Conservation (phyloP, 2,329 filamentous ascomycete genomes). For the Trichophyton mentagrophytes region DNA sequence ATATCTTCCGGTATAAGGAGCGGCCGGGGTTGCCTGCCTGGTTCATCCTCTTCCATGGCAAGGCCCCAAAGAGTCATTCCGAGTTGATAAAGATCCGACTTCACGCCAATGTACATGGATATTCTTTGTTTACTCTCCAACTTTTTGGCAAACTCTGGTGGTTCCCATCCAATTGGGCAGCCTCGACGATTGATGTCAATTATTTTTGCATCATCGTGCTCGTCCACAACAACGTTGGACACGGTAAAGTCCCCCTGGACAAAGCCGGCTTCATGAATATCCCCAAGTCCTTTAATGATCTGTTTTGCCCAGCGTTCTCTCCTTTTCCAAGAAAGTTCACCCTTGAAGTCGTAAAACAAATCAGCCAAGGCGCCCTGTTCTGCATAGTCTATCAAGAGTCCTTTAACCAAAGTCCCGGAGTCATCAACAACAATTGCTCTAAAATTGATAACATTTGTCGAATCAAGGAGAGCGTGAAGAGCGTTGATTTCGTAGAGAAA, state of each 20-base stretch:
- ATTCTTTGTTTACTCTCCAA: constrained; percentile 83
- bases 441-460: constrained; percentile 68
- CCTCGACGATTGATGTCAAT: constrained; percentile 96
- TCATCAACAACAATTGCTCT: constrained; percentile 83
- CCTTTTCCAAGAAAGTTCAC: constrained; percentile 52
- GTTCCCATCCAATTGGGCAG: constrained; percentile 97
- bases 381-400: constrained; percentile 77
- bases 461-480: constrained; percentile 61
- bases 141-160: constrained; percentile 74
- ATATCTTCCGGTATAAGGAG: constrained; percentile 44
- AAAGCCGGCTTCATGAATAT: constrained; percentile 91
- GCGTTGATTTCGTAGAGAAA: constrained; percentile 97
- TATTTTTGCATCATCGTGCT: constrained; percentile 74
- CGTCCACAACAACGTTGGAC: constrained; percentile 91
- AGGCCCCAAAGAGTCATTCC: constrained; percentile 96
- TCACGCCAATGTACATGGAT: constrained; percentile 95
- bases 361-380: constrained; percentile 80
- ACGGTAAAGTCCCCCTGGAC: constrained; percentile 96
- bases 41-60: constrained; percentile 77
- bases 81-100: constrained; percentile 89
- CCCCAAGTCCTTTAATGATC: constrained; percentile 75
- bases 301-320: constrained; percentile 82
- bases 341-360: constrained; percentile 67
- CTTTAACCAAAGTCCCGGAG: constrained; percentile 59
- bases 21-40: constrained; percentile 64